Percentiles rank a stretch among this genome's conserved stretches.
Conservation (phyloP, 371 early-diverging fungal genomes). For the Mortierella sp. region DNA sequence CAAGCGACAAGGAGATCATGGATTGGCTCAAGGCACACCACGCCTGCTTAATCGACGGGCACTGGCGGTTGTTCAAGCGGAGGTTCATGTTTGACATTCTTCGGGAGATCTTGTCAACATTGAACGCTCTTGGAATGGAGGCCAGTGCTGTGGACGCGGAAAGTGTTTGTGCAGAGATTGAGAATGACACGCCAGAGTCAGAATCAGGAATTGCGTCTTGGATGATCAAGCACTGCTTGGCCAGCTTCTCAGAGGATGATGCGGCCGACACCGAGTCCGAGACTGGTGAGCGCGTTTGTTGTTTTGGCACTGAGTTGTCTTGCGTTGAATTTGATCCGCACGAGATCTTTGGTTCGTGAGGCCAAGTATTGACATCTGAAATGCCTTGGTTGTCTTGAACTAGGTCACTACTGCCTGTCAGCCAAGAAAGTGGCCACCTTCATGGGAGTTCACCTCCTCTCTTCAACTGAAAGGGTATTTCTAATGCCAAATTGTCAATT, state of each 20-base stretch:
- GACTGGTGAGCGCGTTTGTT: background rate
- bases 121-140: constrained; percentile 35
- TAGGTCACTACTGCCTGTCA: constrained; percentile 32
- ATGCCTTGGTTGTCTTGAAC: background rate
- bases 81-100: constrained; percentile 52
- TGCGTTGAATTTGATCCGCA: background rate
- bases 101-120: constrained; percentile 39
- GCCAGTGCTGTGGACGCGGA: constrained; percentile 23
- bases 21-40: constrained; percentile 50
- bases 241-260: constrained; percentile 33
- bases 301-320: background rate
- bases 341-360: background rate
- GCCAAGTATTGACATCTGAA: background rate
- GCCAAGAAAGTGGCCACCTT: constrained; percentile 26
- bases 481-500: background rate
- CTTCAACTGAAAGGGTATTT: constrained; percentile 38
- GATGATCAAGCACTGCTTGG: constrained; percentile 49
- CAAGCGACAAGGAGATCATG: constrained; percentile 52
- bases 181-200: constrained; percentile 11
- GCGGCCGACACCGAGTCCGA: background rate
- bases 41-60: constrained; percentile 40
- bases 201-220: constrained; percentile 47
- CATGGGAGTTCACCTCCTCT: constrained; percentile 43
- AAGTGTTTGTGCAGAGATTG: constrained; percentile 21
- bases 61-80: constrained; percentile 47